phyloP scores from a whole-genome alignment of 257 asterid species.

The Solanum chaucha region DNA sequence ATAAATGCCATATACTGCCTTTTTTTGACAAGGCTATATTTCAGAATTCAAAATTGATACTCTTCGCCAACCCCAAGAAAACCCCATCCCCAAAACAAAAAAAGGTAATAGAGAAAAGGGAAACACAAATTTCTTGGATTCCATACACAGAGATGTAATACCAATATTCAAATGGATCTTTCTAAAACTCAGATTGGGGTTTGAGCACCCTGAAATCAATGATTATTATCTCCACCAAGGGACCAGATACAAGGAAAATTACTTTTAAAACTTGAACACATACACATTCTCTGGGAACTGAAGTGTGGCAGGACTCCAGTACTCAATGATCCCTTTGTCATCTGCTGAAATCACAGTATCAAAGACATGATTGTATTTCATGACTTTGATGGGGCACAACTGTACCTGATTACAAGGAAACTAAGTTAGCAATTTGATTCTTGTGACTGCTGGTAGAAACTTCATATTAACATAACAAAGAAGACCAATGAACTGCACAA shows the following conservation, averaged over 20 bases:
- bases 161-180: not conserved
- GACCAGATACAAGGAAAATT: not conserved
- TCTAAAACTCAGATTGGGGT: not conserved
- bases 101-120: not conserved
- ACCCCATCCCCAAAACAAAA: not conserved
- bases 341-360: slow-evolving; percentile 92
- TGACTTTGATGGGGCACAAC: slow-evolving; percentile 59
- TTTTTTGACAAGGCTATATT: not conserved
- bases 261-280: not conserved
- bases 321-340: slow-evolving; percentile 88
- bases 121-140: not conserved
- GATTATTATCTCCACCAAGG: not conserved
- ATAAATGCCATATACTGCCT: not conserved
- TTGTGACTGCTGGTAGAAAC: not conserved
- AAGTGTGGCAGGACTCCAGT: slow-evolving; percentile 88
- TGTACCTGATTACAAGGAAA: slow-evolving; percentile 49
- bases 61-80: not conserved
- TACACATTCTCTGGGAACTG: slow-evolving; percentile 82
- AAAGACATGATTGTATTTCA: slow-evolving; percentile 86
- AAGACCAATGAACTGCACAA: not conserved
- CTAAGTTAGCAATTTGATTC: not conserved
- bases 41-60: not conserved
- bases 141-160: not conserved
- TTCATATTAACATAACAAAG: not conserved
- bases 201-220: not conserved